phyloP scores from a whole-genome alignment of 2,329 filamentous ascomycete species.

The Didymella segeticola region DNA sequence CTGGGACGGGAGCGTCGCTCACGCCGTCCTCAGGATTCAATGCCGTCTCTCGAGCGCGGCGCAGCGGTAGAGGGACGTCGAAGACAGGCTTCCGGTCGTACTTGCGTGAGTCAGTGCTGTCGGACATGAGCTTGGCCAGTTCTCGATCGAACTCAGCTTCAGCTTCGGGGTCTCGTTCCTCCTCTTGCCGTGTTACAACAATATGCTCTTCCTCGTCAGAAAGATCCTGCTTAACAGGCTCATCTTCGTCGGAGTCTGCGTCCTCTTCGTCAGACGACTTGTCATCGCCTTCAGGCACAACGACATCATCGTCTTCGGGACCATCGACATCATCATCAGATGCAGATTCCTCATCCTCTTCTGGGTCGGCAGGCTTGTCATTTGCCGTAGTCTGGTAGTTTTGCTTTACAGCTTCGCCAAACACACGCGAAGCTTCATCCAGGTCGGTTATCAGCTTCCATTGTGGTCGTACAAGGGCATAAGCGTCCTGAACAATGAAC shows the following conservation, averaged over 20 bases:
- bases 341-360: slow-evolving; percentile 73
- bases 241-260: slow-evolving; percentile 59
- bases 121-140: slow-evolving; percentile 97
- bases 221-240: slow-evolving; percentile 58
- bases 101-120: slow-evolving; percentile 93
- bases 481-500: slow-evolving; percentile 94
- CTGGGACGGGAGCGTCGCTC: slow-evolving; percentile 49
- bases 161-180: slow-evolving; percentile 88
- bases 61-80: slow-evolving; percentile 96
- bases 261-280: slow-evolving; percentile 59
- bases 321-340: slow-evolving; percentile 75
- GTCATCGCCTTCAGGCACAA: slow-evolving; percentile 60
- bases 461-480: slow-evolving; percentile 81
- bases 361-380: slow-evolving; percentile 72
- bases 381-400: slow-evolving; percentile 82
- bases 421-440: slow-evolving; percentile 82
- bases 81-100: slow-evolving; percentile 95
- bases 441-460: slow-evolving; percentile 86
- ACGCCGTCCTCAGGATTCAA: slow-evolving; percentile 51
- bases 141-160: slow-evolving; percentile 98
- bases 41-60: slow-evolving; percentile 67
- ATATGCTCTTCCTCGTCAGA: slow-evolving; percentile 86
- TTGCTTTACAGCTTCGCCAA: slow-evolving; percentile 85
- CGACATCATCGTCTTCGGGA: slow-evolving; percentile 53
- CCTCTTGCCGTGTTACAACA: slow-evolving; percentile 87